A percentile compares a stretch with the other conserved stretches of the same genome.
phyloP scores from a whole-genome alignment of 2,329 filamentous ascomycete genomes.

The Diatrype stigma region DNA sequence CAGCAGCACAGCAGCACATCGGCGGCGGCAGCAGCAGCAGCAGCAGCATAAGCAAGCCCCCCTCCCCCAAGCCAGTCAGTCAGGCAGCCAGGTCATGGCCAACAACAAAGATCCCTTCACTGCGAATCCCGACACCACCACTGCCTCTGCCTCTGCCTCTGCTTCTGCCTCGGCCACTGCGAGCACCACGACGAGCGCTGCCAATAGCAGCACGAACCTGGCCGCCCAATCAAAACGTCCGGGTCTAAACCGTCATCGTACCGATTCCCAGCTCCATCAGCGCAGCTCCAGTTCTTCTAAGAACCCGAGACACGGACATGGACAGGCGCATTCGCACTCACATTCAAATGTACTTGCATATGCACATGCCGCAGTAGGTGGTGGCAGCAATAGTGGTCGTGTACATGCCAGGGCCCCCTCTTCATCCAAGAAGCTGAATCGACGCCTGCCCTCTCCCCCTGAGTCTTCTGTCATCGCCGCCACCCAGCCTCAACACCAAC shows the following conservation, averaged over 20 bases:
- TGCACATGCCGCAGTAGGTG: not conserved
- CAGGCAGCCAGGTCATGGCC: not conserved
- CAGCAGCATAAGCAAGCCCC: not conserved
- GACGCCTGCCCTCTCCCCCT: slow-evolving; percentile 36
- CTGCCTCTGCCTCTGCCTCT: too few species aligned
- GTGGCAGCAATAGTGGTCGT: slow-evolving; percentile 21
- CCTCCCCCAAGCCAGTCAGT: not conserved
- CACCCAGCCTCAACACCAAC: slow-evolving; percentile 6
- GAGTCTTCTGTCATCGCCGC: slow-evolving; percentile 30
- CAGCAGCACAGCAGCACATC: too few species aligned
- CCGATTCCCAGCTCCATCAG: not conserved
- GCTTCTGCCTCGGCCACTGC: too few species aligned
- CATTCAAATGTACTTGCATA: not conserved
- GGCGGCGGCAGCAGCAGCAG: not conserved
- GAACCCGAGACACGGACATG: not conserved
- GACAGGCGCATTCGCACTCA: not conserved
- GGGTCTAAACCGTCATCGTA: not conserved
- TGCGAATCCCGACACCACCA: too few species aligned
- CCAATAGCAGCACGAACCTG: not conserved
- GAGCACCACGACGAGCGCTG: too few species aligned
- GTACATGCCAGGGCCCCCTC: slow-evolving; percentile 50
- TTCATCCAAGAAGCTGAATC: slow-evolving; percentile 36
- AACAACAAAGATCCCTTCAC: not conserved
- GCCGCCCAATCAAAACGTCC: not conserved
- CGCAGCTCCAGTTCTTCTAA: not conserved